Conservation (phyloP, 495 filamentous ascomycete genomes). For the Hypoxylon fragiforme region DNA sequence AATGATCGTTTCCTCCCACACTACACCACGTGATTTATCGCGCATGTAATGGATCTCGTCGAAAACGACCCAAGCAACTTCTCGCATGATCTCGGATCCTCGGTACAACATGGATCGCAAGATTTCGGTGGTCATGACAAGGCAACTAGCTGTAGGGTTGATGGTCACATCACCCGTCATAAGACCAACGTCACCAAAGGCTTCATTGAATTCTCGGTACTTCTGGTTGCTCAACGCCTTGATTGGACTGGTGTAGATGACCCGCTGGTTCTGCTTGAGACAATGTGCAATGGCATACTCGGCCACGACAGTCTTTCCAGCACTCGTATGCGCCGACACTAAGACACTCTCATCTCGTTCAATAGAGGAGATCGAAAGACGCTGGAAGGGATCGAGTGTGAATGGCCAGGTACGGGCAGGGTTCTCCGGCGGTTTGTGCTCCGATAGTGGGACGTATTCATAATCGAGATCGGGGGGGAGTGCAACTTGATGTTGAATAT, state of each 20-base stretch:
- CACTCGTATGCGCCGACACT: constrained; percentile 95
- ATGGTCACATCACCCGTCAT: constrained; percentile 99
- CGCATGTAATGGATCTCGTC: constrained; percentile 99
- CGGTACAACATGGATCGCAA: constrained; percentile 96
- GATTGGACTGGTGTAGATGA: constrained; percentile 99
- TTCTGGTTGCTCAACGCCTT: constrained; percentile 99
- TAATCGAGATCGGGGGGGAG: constrained; percentile 81
- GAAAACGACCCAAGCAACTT: constrained; percentile 96
- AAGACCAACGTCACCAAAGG: constrained; percentile 95
- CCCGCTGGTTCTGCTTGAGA: constrained; percentile 93
- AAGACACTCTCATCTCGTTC: constrained; percentile 93
- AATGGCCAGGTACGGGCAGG: constrained; percentile 86
- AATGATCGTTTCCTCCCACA: constrained; percentile 99
- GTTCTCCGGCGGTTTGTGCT: constrained; percentile 82
- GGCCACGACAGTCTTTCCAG: constrained; percentile 96
- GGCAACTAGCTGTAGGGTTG: constrained; percentile 94
- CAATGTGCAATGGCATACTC: constrained; percentile 99
- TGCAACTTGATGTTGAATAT: constrained; percentile 97
- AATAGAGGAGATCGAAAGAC: constrained; percentile 88
- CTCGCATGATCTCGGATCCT: constrained; percentile 98
- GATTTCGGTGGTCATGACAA: constrained; percentile 99
- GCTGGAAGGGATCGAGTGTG: constrained; percentile 94
- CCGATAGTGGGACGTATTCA: constrained; percentile 86
- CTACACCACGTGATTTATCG: constrained; percentile 90
- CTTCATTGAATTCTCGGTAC: constrained; percentile 90